These are phyloP conservation scores for Ogataea methanolica DNA, from an alignment of 805 yeast species.

Conservation along the genomic window DNA sequence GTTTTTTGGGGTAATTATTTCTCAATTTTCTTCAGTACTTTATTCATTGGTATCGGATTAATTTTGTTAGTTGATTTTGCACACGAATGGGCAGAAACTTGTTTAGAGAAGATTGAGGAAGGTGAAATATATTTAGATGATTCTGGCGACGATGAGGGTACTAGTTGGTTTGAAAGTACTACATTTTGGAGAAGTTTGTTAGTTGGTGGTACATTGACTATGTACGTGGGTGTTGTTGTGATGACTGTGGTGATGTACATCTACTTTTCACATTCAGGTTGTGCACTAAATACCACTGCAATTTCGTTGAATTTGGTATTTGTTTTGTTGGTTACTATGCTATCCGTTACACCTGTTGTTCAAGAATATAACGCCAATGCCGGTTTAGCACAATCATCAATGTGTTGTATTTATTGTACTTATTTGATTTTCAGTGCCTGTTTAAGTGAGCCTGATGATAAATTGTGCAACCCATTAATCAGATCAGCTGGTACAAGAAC, in stretches of 20 bases:
- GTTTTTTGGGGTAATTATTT: conserved; percentile 88
- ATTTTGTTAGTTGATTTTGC: conserved; percentile 93
- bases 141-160: conserved; percentile 41
- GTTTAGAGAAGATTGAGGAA: conserved; percentile 84
- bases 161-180: conserved; percentile 32
- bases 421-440: conserved; percentile 89
- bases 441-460: conserved; percentile 95
- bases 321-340: conserved; percentile 54
- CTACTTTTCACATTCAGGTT: conserved; percentile 75
- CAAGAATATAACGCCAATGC: conserved; percentile 94
- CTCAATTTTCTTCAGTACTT: conserved; percentile 76
- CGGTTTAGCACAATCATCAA: conserved; percentile 93
- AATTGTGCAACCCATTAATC: conserved; percentile 83
- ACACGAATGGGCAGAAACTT: conserved; percentile 97
- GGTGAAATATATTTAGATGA: conserved; percentile 54
- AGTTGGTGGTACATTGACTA: conserved; percentile 79
- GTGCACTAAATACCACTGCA: conserved; percentile 86
- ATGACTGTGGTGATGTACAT: conserved; percentile 78
- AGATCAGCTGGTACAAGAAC: conserved; percentile 89
- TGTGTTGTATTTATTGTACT: conserved; percentile 92
- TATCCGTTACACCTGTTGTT: conserved; percentile 76
- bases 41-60: conserved; percentile 85
- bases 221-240: conserved; percentile 72
- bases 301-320: conserved; percentile 71
- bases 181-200: conserved; percentile 75